These are phyloP conservation scores for Polygonum aviculare DNA, from an alignment of 148 eudicot species.

Conservation along the genomic window DNA sequence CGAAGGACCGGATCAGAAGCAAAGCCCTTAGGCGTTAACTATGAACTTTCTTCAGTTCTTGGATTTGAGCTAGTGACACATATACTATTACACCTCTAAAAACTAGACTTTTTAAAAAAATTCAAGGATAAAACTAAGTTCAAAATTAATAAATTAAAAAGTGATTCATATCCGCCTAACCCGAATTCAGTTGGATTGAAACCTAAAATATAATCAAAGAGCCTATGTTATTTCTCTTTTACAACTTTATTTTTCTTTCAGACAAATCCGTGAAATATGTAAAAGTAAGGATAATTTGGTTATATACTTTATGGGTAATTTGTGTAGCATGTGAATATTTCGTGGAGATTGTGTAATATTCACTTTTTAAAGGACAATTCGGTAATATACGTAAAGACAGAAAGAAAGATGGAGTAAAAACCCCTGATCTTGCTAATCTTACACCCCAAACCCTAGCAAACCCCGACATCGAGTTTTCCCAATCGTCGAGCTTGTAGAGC, in stretches of 20 bases:
- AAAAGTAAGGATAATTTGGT: no score
- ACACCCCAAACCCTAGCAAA: constrained; percentile 3
- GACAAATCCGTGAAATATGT: no score
- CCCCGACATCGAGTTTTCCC: background rate
- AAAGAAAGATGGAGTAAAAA: background rate
- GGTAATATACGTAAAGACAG: background rate
- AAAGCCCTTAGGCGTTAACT: no score
- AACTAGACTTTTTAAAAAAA: no score
- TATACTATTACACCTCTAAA: background rate
- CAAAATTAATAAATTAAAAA: no score
- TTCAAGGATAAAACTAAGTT: no score
- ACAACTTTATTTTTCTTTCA: no score
- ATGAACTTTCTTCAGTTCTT: background rate
- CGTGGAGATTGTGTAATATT: background rate
- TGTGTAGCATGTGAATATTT: background rate
- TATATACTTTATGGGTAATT: background rate
- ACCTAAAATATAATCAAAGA: no score
- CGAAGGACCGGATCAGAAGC: no score
- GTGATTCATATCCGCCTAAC: no score
- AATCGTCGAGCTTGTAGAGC: background rate
- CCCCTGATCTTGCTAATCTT: background rate
- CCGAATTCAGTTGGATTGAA: no score
- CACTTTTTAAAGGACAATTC: background rate
- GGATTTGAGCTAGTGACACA: background rate
- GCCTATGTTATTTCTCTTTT: no score